These are phyloP conservation scores for Alternaria panax DNA, from an alignment of 2,329 filamentous ascomycete genomes.

Conservation along the genomic window DNA sequence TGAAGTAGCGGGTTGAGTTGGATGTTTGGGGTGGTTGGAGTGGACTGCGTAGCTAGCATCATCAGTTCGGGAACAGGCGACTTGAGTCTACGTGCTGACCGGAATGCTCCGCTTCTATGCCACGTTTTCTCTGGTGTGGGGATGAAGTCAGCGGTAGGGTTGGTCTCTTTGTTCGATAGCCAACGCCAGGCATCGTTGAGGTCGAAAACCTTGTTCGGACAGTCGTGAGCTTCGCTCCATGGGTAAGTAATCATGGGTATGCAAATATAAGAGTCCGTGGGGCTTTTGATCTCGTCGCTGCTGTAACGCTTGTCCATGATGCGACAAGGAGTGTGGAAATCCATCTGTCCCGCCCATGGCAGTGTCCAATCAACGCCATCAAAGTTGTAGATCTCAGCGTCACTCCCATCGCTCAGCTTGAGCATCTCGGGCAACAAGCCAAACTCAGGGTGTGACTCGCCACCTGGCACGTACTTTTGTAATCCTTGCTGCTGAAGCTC, in stretches of 20 bases:
- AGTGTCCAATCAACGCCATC: conserved; percentile 20
- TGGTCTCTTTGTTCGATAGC: background rate
- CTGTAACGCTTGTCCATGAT: background rate
- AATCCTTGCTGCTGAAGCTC: conserved; percentile 27
- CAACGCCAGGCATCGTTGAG: background rate
- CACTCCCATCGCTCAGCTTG: conserved; percentile 21
- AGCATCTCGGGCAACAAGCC: conserved; percentile 18
- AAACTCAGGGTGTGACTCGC: conserved; percentile 23
- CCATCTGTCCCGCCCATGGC: conserved; percentile 14
- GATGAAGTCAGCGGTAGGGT: background rate
- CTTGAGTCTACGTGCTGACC: conserved; percentile 7
- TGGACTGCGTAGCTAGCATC: background rate
- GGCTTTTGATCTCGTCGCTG: background rate
- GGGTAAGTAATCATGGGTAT: background rate
- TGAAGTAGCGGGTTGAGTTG: background rate
- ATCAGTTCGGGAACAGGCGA: conserved; percentile 23
- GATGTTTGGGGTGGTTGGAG: background rate
- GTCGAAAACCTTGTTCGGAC: background rate
- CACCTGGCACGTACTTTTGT: conserved; percentile 25
- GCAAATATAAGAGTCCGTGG: background rate
- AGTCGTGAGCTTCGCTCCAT: background rate
- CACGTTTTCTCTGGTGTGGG: background rate
- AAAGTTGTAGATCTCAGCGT: conserved; percentile 26
- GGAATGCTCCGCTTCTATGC: background rate
- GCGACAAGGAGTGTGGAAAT: background rate